Evolutionary conservation across 176 grass and related monocot species (phyloP).

Genomic region (Eragrostis nindensis): DNA sequence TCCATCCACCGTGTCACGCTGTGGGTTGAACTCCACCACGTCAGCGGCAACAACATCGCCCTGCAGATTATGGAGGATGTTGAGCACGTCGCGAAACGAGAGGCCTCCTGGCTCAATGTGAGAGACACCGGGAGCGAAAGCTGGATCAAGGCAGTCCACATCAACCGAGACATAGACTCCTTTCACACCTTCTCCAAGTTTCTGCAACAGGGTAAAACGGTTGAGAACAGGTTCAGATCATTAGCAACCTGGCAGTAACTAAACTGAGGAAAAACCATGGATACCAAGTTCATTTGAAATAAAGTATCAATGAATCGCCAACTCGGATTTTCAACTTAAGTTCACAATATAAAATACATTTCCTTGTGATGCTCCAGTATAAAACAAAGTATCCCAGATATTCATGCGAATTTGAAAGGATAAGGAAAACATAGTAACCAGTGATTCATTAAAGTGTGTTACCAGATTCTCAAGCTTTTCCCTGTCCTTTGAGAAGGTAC

Average conservation of each 20-base stretch:
- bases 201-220: conserved; percentile 44
- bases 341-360: conserved; percentile 11
- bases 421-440: background rate
- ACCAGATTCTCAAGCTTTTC: conserved; percentile 91
- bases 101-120: conserved; percentile 98
- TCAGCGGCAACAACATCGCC: conserved; percentile 81
- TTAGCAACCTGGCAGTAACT: background rate
- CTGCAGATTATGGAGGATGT: conserved; percentile 95
- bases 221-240: background rate
- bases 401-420: background rate
- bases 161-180: conserved; percentile 92
- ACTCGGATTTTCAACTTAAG: background rate
- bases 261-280: background rate
- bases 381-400: background rate
- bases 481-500: conserved; percentile 80
- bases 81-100: conserved; percentile 88
- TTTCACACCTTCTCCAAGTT: conserved; percentile 95
- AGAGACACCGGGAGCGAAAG: conserved; percentile 93
- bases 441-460: background rate
- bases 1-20: conserved; percentile 91
- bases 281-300: background rate
- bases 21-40: conserved; percentile 98
- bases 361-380: background rate
- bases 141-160: conserved; percentile 91
- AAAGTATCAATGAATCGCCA: background rate